Evolutionary conservation across 2,329 filamentous ascomycete genomes (phyloP).

Genomic region (Aureobasidium sp.): DNA sequence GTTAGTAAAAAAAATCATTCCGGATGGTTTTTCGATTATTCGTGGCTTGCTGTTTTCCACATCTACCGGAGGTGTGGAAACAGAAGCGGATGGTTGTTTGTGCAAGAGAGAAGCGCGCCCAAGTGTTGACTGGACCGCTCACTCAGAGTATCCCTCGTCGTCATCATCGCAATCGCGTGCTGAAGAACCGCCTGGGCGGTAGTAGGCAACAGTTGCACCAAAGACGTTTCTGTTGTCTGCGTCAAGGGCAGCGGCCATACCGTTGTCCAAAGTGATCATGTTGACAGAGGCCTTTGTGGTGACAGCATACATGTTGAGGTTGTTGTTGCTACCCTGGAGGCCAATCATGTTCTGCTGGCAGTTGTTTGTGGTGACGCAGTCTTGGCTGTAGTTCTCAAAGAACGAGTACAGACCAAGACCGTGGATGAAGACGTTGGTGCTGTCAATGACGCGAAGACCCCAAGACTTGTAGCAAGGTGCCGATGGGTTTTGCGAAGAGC

Average conservation of each 20-base stretch:
- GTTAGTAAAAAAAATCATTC: slow-evolving; percentile 7
- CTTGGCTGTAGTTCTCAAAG: slow-evolving; percentile 50
- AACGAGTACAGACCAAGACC: slow-evolving; percentile 48
- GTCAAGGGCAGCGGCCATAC: slow-evolving; percentile 29
- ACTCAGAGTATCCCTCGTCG: background rate
- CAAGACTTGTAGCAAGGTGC: slow-evolving; percentile 29
- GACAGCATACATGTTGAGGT: slow-evolving; percentile 39
- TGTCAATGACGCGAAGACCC: slow-evolving; percentile 34
- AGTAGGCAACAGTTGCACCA: slow-evolving; percentile 36
- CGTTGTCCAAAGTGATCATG: slow-evolving; percentile 35
- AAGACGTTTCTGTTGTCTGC: slow-evolving; percentile 41
- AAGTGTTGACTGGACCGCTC: background rate
- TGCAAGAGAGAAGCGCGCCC: background rate
- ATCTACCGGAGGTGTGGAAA: background rate
- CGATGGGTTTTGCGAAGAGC: slow-evolving; percentile 18
- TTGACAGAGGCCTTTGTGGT: slow-evolving; percentile 42
- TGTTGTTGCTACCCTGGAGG: slow-evolving; percentile 32
- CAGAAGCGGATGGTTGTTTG: background rate
- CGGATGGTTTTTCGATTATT: background rate
- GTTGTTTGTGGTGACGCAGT: slow-evolving; percentile 36
- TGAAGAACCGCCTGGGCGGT: background rate
- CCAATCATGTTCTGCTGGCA: slow-evolving; percentile 45
- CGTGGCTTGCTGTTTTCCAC: background rate
- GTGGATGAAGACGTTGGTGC: slow-evolving; percentile 36
- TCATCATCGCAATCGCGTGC: slow-evolving; percentile 7